Evolutionary conservation across 371 early-diverging fungal species (phyloP).

Genomic region (Mucor circinelloides): DNA sequence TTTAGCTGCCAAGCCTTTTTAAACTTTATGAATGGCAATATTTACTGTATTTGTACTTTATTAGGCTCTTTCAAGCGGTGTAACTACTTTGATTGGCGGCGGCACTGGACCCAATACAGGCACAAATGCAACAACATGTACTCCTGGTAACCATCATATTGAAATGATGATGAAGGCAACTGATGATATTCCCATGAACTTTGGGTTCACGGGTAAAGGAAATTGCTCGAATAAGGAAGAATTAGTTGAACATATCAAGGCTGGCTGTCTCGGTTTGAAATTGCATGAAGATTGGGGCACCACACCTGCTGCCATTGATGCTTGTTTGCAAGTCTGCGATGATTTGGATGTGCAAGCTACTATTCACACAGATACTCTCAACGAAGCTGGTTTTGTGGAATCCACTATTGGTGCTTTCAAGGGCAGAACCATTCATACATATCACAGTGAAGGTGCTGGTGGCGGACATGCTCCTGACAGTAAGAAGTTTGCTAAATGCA

Average conservation of each 20-base stretch:
- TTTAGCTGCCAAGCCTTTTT: not conserved
- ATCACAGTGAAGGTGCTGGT: constrained; percentile 95
- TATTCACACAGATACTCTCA: constrained; percentile 93
- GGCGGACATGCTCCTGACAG: constrained; percentile 94
- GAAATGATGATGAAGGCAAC: constrained; percentile 88
- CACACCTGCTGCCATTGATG: constrained; percentile 90
- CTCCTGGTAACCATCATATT: constrained; percentile 79
- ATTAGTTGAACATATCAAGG: constrained; percentile 78
- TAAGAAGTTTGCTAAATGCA: constrained; percentile 33
- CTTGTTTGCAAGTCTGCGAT: constrained; percentile 85
- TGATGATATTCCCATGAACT: constrained; percentile 84
- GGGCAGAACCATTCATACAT: constrained; percentile 90
- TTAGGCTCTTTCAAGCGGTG: constrained; percentile 79
- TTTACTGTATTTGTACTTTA: not conserved
- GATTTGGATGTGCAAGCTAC: constrained; percentile 78
- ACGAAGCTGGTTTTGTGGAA: constrained; percentile 95
- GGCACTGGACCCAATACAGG: constrained; percentile 96
- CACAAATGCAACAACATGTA: constrained; percentile 93
- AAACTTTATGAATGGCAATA: not conserved
- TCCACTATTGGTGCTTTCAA: constrained; percentile 85
- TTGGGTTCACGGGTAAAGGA: constrained; percentile 95
- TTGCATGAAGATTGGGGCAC: constrained; percentile 96
- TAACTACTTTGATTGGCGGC: constrained; percentile 92
- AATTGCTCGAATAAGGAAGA: constrained; percentile 70
- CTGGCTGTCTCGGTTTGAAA: constrained; percentile 92